Evolutionary conservation across 2,329 filamentous ascomycete genomes (phyloP).

Genomic region (Stagonosporopsis vannaccii): DNA sequence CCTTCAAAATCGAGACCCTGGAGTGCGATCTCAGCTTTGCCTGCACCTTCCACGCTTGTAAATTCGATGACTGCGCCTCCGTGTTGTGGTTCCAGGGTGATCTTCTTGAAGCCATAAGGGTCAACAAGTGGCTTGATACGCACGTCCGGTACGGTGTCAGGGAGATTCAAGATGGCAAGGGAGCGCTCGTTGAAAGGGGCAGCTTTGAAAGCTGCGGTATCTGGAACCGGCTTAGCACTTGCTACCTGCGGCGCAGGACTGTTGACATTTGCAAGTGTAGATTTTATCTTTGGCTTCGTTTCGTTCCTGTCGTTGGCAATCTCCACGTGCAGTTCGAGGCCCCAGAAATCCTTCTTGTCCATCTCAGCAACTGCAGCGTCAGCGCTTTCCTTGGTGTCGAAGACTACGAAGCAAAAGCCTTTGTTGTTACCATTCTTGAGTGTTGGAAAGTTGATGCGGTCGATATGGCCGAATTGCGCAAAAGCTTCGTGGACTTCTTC

Average conservation of each 20-base stretch:
- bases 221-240: conserved; percentile 27
- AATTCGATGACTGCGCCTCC: conserved; percentile 89
- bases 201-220: conserved; percentile 30
- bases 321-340: conserved; percentile 70
- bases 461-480: conserved; percentile 76
- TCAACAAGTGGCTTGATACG: conserved; percentile 78
- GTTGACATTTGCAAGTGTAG: conserved; percentile 57
- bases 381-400: conserved; percentile 71
- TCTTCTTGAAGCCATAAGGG: conserved; percentile 75
- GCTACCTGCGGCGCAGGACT: conserved; percentile 47
- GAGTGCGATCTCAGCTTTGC: conserved; percentile 67
- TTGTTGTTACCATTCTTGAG: conserved; percentile 71
- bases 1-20: conserved; percentile 51
- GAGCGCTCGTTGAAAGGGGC: conserved; percentile 65
- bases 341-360: conserved; percentile 74
- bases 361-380: conserved; percentile 69
- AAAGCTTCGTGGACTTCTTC: conserved; percentile 76
- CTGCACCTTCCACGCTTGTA: conserved; percentile 71
- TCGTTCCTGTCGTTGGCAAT: conserved; percentile 54
- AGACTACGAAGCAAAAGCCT: conserved; percentile 83
- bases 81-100: conserved; percentile 81
- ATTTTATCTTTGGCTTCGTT: conserved; percentile 55
- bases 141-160: conserved; percentile 90
- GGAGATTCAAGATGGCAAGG: conserved; percentile 81
- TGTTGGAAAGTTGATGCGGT: conserved; percentile 73